Evolutionary conservation across 169 alveolate genomes (phyloP).

Genomic region (Plasmodium knowlesi): DNA sequence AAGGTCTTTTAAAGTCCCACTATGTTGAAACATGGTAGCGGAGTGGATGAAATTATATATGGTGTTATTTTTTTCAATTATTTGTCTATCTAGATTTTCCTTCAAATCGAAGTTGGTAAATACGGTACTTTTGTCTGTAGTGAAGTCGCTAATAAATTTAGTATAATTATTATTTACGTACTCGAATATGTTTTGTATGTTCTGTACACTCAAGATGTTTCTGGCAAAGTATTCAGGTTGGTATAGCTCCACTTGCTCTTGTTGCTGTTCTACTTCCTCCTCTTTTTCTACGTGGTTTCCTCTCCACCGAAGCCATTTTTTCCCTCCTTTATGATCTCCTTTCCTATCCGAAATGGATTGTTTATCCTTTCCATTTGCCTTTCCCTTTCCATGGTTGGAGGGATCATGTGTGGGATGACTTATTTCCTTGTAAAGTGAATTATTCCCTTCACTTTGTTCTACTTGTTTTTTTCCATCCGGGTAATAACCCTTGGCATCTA

Average conservation of each 20-base stretch:
- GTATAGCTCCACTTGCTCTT: background rate
- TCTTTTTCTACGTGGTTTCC: background rate
- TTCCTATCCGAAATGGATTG: background rate
- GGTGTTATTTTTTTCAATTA: constrained; percentile 45
- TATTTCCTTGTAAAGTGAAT: background rate
- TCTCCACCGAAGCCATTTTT: background rate
- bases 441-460: background rate
- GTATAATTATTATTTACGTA: constrained; percentile 48
- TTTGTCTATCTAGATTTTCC: constrained; percentile 57
- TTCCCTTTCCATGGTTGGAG: background rate
- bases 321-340: background rate
- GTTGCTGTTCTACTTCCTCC: too few relatives aligned
- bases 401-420: background rate
- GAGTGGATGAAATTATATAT: constrained; percentile 58
- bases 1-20: constrained; percentile 24
- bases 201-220: constrained; percentile 31
- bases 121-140: constrained; percentile 54
- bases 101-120: constrained; percentile 44
- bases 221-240: constrained; percentile 2
- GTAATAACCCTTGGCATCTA: background rate
- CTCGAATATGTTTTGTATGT: constrained; percentile 45
- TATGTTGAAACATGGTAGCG: constrained; percentile 66
- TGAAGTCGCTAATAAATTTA: constrained; percentile 53
- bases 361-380: background rate
- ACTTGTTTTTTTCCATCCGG: background rate